Conservation (phyloP, 2,329 filamentous ascomycete species). For the Dactylellina drechsleri region DNA sequence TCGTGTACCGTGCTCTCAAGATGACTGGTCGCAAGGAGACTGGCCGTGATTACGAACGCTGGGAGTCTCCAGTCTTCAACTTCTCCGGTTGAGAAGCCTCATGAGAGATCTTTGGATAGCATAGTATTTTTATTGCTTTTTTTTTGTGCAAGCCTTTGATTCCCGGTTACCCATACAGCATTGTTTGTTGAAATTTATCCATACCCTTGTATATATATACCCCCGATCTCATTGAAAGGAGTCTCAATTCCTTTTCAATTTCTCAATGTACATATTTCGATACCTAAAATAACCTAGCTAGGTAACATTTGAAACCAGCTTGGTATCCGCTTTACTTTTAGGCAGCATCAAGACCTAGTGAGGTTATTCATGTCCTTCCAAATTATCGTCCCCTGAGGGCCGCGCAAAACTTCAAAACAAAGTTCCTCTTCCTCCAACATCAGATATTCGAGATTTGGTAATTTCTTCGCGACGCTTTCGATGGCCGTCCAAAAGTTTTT, state of each 20-base stretch:
- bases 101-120: too few species aligned
- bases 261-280: conserved; percentile 38
- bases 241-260: conserved; percentile 16
- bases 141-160: not conserved
- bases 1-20: conserved; percentile 52
- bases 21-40: conserved; percentile 38
- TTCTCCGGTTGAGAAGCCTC: not conserved
- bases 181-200: conserved; percentile 12
- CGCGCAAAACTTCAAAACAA: conserved; percentile 27
- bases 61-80: conserved; percentile 41
- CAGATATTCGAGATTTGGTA: conserved; percentile 27
- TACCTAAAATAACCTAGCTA: conserved; percentile 9
- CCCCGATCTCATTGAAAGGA: conserved; percentile 32
- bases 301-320: too few species aligned
- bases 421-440: conserved; percentile 19
- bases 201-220: conserved; percentile 50
- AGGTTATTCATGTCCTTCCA: not conserved
- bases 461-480: not conserved
- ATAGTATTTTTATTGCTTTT: too few species aligned
- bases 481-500: conserved; percentile 6
- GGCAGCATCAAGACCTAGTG: too few species aligned
- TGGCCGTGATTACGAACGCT: conserved; percentile 53
- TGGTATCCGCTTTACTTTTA: too few species aligned
- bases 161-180: conserved; percentile 32
- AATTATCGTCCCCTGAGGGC: not conserved